phyloP scores from a whole-genome alignment of 768 basidiomycete species.

The Fomitopsis serialis region DNA sequence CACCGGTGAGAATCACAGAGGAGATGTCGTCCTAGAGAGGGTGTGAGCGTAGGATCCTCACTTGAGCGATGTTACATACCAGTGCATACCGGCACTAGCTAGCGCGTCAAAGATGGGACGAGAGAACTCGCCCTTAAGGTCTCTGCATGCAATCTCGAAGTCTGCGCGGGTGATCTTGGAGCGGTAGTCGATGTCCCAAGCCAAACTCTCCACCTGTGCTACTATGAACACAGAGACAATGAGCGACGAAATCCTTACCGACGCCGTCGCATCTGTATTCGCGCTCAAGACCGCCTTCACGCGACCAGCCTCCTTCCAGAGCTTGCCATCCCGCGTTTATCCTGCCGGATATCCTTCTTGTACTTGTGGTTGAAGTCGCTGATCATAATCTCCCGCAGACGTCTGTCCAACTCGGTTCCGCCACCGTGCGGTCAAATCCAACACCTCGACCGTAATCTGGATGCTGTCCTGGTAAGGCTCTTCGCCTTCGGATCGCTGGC shows the following conservation, averaged over 20 bases:
- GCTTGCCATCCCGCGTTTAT: slow-evolving; percentile 87
- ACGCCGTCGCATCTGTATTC: slow-evolving; percentile 72
- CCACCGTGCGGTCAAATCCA: slow-evolving; percentile 70
- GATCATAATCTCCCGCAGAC: slow-evolving; percentile 75
- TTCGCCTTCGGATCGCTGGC: slow-evolving; percentile 47
- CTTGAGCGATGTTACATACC: slow-evolving; percentile 33
- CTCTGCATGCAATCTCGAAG: slow-evolving; percentile 73
- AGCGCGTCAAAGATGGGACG: slow-evolving; percentile 76
- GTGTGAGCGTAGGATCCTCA: background rate
- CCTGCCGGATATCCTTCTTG: slow-evolving; percentile 60
- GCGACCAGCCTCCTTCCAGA: slow-evolving; percentile 90
- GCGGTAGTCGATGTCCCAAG: slow-evolving; percentile 88
- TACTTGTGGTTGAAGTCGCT: slow-evolving; percentile 71
- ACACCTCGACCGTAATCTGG: slow-evolving; percentile 70
- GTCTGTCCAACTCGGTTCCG: slow-evolving; percentile 80
- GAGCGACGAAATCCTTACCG: slow-evolving; percentile 40
- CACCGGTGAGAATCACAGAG: slow-evolving; percentile 92
- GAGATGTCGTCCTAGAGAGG: slow-evolving; percentile 64
- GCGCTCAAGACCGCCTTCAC: slow-evolving; percentile 93
- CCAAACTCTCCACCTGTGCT: slow-evolving; percentile 75
- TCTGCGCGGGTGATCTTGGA: slow-evolving; percentile 67
- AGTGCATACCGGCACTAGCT: slow-evolving; percentile 56
- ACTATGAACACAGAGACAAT: background rate
- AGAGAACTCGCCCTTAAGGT: slow-evolving; percentile 57
- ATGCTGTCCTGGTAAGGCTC: slow-evolving; percentile 43